A percentile compares a stretch with the other conserved stretches of the same genome.
phyloP scores from a whole-genome alignment of 257 asterid species.

The Apocynum venetum region DNA sequence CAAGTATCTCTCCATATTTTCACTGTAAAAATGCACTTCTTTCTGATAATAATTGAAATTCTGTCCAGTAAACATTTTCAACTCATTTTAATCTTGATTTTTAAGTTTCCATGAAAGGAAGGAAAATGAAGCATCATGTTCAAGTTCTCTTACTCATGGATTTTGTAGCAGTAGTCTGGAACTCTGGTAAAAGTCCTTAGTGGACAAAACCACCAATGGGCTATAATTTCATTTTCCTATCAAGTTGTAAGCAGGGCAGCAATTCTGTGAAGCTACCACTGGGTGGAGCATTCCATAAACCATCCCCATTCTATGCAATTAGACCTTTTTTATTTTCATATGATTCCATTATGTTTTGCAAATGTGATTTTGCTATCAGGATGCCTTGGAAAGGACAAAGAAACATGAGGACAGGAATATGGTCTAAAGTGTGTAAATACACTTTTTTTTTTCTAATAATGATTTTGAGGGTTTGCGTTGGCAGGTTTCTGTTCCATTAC shows the following conservation, averaged over 20 bases:
- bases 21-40: not conserved
- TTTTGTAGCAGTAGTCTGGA: not conserved
- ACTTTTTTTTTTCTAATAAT: not conserved
- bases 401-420: not conserved
- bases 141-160: not conserved
- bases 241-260: too few species aligned
- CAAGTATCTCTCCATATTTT: constrained; percentile 31
- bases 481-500: constrained; percentile 74
- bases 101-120: not conserved
- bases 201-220: not conserved
- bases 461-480: constrained; percentile 10
- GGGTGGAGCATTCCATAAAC: not conserved
- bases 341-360: not conserved
- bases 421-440: constrained; percentile 4
- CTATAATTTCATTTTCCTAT: not conserved
- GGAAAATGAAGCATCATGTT: not conserved
- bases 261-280: not conserved
- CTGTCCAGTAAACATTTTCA: not conserved
- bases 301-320: not conserved
- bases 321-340: not conserved
- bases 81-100: not conserved
- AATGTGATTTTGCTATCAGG: not conserved
- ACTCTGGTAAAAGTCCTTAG: not conserved
- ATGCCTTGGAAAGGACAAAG: not conserved
- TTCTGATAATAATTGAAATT: not conserved